phyloP scores from a whole-genome alignment of 768 basidiomycete species.

The Pleurotus giganteus region DNA sequence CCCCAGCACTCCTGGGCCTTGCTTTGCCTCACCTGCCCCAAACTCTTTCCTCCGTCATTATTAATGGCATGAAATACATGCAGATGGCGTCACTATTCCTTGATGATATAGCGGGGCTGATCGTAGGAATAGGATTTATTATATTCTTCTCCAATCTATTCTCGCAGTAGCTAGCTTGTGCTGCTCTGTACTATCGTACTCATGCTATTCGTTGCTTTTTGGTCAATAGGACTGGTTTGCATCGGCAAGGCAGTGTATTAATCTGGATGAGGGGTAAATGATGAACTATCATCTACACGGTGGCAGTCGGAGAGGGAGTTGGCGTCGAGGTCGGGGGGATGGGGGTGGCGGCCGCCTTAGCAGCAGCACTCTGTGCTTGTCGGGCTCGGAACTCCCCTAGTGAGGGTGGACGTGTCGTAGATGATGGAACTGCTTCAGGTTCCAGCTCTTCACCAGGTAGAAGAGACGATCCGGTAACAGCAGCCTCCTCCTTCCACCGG shows the following conservation, averaged over 20 bases:
- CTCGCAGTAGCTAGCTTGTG: not conserved
- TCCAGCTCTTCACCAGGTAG: conserved; percentile 42
- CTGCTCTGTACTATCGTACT: not conserved
- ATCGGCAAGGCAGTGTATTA: no score
- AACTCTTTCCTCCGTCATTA: conserved; percentile 59
- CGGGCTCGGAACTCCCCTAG: conserved; percentile 19
- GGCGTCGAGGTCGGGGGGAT: not conserved
- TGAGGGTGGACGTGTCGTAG: conserved; percentile 21
- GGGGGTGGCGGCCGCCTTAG: not conserved
- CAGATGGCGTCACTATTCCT: conserved; percentile 65
- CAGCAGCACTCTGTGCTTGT: not conserved
- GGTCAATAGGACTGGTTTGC: no score
- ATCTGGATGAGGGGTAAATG: not conserved
- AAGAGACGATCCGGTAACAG: conserved; percentile 45
- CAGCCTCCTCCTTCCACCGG: conserved; percentile 47
- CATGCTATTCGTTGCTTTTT: not conserved
- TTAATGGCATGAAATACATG: conserved; percentile 63
- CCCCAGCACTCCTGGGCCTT: conserved; percentile 56
- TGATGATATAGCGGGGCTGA: conserved; percentile 66
- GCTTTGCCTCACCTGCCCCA: conserved; percentile 66
- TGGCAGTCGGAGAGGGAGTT: not conserved
- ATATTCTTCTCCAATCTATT: conserved; percentile 40
- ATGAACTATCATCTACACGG: not conserved
- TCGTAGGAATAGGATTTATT: conserved; percentile 73
- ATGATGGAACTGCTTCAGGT: conserved; percentile 17